Percentiles rank a stretch among this genome's conserved stretches.
Conservation (phyloP, 345 rosid species). For the Laguncularia racemosa region DNA sequence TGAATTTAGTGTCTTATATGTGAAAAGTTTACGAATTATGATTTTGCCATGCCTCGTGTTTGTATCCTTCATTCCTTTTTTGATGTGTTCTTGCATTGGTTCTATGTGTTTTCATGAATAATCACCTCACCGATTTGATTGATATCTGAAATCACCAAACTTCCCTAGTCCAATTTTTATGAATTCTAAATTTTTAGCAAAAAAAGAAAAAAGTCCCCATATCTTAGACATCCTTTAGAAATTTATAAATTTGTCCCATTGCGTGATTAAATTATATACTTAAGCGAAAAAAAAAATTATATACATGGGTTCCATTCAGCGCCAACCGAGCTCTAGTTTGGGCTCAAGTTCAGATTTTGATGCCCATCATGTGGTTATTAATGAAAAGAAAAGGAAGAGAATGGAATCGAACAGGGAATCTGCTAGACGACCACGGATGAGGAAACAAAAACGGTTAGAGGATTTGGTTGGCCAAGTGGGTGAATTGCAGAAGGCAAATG, state of each 20-base stretch:
- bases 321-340: constrained; percentile 25
- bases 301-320: constrained; percentile 35
- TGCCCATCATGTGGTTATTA: constrained; percentile 20
- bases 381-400: constrained; percentile 83
- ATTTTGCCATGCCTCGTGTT: constrained; percentile 56
- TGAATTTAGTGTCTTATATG: constrained; percentile 6
- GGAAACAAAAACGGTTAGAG: constrained; percentile 63
- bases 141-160: background rate
- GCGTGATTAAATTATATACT: background rate
- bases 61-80: constrained; percentile 86
- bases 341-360: constrained; percentile 58
- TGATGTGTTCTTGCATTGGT: constrained; percentile 87
- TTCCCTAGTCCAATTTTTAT: background rate
- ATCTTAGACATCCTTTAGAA: background rate
- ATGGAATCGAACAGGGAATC: constrained; percentile 88
- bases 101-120: constrained; percentile 71
- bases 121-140: constrained; percentile 1
- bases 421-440: constrained; percentile 72
- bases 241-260: background rate
- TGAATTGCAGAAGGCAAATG: constrained; percentile 40
- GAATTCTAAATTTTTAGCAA: background rate
- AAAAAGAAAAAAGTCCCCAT: background rate
- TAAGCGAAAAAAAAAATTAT: background rate
- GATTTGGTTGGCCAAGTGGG: constrained; percentile 47
- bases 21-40: constrained; percentile 35